Conservation (phyloP, 208 protist species). For the Novymonas esmeraldas region DNA sequence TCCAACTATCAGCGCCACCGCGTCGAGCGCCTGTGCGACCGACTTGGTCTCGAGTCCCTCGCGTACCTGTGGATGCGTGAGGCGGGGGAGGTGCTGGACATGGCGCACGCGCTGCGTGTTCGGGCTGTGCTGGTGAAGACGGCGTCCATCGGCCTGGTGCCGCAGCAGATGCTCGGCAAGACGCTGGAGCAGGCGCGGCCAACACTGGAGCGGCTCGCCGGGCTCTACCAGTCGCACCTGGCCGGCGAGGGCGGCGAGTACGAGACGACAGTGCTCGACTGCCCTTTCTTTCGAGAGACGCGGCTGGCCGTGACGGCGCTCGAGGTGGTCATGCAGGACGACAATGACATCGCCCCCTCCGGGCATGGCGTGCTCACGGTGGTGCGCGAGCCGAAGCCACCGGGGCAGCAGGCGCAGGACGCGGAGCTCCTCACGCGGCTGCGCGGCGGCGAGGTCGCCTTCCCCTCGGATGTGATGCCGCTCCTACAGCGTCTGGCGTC, state of each 20-base stretch:
- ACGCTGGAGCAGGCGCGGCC: constrained; percentile 76
- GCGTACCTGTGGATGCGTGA: constrained; percentile 97
- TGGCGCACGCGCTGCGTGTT: constrained; percentile 87
- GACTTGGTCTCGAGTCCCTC: constrained; percentile 93
- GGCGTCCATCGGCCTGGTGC: constrained; percentile 92
- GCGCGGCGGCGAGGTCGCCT: constrained; percentile 10
- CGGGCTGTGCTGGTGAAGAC: constrained; percentile 96
- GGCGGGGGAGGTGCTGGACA: constrained; percentile 94
- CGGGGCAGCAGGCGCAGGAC: constrained; percentile 37
- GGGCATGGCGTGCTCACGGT: constrained; percentile 67
- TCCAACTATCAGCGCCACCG: constrained; percentile 98
- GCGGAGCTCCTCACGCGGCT: constrained; percentile 38
- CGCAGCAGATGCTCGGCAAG: constrained; percentile 89
- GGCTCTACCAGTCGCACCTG: constrained; percentile 86
- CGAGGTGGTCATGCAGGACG: constrained; percentile 73
- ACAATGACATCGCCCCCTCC: constrained; percentile 78
- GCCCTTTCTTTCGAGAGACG: constrained; percentile 85
- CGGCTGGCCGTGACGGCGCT: constrained; percentile 43
- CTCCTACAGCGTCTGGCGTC: constrained; percentile 10
- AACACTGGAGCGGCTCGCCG: constrained; percentile 55
- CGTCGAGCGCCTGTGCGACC: constrained; percentile 97
- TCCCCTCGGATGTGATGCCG: constrained; percentile 35
- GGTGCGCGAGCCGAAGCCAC: constrained; percentile 40
- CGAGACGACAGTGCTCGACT: constrained; percentile 98
- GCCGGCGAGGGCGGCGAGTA: constrained; percentile 99